Base-by-base conservation (phyloP, 2,329 filamentous ascomycete species). In the Hypoxylon sp. region DNA sequence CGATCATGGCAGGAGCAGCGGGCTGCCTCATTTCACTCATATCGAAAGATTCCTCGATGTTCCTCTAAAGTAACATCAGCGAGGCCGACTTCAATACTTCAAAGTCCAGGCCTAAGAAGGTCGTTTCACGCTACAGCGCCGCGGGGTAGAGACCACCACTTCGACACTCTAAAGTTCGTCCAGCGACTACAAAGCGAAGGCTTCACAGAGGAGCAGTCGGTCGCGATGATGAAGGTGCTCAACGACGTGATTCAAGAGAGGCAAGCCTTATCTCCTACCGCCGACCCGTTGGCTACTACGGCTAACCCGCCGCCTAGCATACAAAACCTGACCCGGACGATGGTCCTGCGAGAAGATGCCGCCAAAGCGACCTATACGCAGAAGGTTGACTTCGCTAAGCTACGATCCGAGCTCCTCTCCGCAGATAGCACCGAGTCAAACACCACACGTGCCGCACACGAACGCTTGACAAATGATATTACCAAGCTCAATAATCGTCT, bases 231-330 rank as follows among this genome's bases (percentile, higher is more conserved):
- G 96, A 93, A 93, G 79, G 93, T 98, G 6, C 85, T 99, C 42
- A 95, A 94, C 81, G 95, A 98, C 80, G 95, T 98, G 8, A 98
- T 99, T 72, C 93, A 98, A 80, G 96, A 99, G 82, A 97, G 91
- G 90, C 91, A 74, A 25, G 77, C 40, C 13, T 6, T 14, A 20
- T 22, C 25, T 33, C 57, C 20, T 3, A 37, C n/a, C 14, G 33
- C 6, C 35, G 54, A 58, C 57, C 56, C 33, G 8, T 27, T 46
- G 8, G 57, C 14, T 49, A 11, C 35, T 58, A 14, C 42, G 50
- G 49, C 62, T 69, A 64, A 71, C 50, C 37, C 35, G 49, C 31
- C 48, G 17, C 14, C 1, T 71, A 93, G 93, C 79, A 98, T 99
- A 75, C 95, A 98, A 80, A 98, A 98, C 81, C 87, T 99, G 55